Conservation (phyloP, 1,139 yeast genomes). For the Lizanozyma gosingica region DNA sequence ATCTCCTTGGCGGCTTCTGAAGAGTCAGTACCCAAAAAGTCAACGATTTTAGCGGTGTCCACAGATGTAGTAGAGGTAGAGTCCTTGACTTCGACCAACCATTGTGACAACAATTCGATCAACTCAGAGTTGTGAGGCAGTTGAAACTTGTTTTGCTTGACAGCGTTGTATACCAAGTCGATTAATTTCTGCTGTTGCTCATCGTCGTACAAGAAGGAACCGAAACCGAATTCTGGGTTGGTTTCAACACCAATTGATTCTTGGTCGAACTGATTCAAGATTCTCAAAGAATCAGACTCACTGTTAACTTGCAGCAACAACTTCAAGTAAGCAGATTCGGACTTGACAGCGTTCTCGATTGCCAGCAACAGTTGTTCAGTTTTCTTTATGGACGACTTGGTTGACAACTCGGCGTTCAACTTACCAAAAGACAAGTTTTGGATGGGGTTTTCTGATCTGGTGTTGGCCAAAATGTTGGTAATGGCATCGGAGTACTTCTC, state of each 20-base stretch:
- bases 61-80: conserved; percentile 17
- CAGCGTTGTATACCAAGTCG: conserved; percentile 37
- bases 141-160: conserved; percentile 41
- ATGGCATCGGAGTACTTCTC: conserved; percentile 39
- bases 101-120: conserved; percentile 53
- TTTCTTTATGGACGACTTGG: conserved; percentile 20
- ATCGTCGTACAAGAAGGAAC: conserved; percentile 55
- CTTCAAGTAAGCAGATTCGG: conserved; percentile 75
- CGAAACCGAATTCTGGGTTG: conserved; percentile 83
- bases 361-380: conserved; percentile 22
- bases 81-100: conserved; percentile 45
- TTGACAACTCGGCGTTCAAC: conserved; percentile 18
- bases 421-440: conserved; percentile 61
- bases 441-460: conserved; percentile 44
- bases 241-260: conserved; percentile 23
- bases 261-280: conserved; percentile 50
- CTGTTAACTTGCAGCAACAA: conserved; percentile 60
- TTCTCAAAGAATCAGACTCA: conserved; percentile 34
- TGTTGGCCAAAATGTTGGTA: conserved; percentile 43
- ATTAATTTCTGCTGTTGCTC: conserved; percentile 43
- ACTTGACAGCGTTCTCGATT: conserved; percentile 35
- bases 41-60: conserved; percentile 18
- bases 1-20: conserved; percentile 36
- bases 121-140: conserved; percentile 39
- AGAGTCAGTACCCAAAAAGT: conserved; percentile 33